phyloP scores from a whole-genome alignment of 805 yeast genomes.

The Candida piceae region DNA sequence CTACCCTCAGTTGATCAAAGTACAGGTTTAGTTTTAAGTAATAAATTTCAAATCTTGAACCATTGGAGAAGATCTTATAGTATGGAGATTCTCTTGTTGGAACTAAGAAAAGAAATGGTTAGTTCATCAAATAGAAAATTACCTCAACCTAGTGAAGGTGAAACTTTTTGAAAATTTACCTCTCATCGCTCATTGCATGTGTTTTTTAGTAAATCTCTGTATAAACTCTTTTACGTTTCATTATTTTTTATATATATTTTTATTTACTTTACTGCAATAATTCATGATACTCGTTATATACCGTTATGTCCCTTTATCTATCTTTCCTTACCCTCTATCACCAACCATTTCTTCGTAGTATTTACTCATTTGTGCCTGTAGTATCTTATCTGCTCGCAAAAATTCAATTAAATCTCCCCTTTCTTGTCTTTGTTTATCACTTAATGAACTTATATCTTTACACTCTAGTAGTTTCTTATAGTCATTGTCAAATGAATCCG shows the following conservation, averaged over 20 bases:
- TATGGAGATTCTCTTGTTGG: slow-evolving; percentile 89
- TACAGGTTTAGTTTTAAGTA: slow-evolving; percentile 50
- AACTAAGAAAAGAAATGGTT: slow-evolving; percentile 89
- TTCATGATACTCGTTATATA: neutral
- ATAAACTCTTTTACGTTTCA: no score
- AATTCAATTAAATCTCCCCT: slow-evolving; percentile 22
- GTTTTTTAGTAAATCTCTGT: no score
- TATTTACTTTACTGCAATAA: neutral
- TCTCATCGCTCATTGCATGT: no score
- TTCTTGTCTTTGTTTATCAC: slow-evolving; percentile 4
- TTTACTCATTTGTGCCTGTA: slow-evolving; percentile 25
- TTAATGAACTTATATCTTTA: neutral
- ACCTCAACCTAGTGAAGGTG: slow-evolving; percentile 89
- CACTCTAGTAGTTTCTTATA: slow-evolving; percentile 8
- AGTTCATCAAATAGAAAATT: slow-evolving; percentile 73
- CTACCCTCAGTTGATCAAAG: slow-evolving; percentile 79
- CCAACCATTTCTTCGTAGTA: slow-evolving; percentile 21
- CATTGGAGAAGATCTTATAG: slow-evolving; percentile 89
- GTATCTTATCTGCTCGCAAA: slow-evolving; percentile 27
- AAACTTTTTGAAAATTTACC: slow-evolving; percentile 33
- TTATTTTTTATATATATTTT: no score
- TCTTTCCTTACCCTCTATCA: neutral
- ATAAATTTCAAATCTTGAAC: slow-evolving; percentile 60
- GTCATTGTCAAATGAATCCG: slow-evolving; percentile 32
- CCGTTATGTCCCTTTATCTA: neutral